phyloP scores from a whole-genome alignment of 2,329 filamentous ascomycete genomes.

The Boeremia lycopersici region DNA sequence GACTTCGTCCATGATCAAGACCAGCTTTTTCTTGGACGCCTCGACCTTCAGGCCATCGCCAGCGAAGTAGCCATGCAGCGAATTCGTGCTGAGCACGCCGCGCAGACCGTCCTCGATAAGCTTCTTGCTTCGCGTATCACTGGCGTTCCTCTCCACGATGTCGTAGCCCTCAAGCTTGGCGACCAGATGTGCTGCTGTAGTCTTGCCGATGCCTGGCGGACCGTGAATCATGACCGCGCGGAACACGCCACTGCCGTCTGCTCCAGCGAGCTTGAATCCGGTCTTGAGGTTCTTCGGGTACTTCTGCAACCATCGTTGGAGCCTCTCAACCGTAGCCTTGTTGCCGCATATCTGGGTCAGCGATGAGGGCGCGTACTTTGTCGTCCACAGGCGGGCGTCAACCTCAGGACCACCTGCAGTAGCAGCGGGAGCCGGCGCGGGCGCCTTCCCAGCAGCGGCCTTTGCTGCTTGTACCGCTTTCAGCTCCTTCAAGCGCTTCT shows the following conservation, averaged over 20 bases:
- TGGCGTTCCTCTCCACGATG: slow-evolving; percentile 92
- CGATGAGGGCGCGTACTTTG: slow-evolving; percentile 88
- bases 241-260: slow-evolving; percentile 81
- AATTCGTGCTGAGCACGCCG: slow-evolving; percentile 92
- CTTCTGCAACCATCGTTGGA: slow-evolving; percentile 83
- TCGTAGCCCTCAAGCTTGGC: slow-evolving; percentile 94
- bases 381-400: slow-evolving; percentile 73
- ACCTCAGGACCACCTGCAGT: slow-evolving; percentile 28
- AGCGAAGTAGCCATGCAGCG: slow-evolving; percentile 87
- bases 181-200: slow-evolving; percentile 91
- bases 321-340: slow-evolving; percentile 85
- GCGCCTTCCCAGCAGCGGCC: slow-evolving; percentile 46
- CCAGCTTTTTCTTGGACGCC: slow-evolving; percentile 83
- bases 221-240: slow-evolving; percentile 95
- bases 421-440: slow-evolving; percentile 37
- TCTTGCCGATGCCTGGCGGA: slow-evolving; percentile 96
- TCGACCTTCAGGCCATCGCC: slow-evolving; percentile 82
- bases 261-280: slow-evolving; percentile 80
- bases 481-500: slow-evolving; percentile 65
- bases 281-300: slow-evolving; percentile 81
- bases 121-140: slow-evolving; percentile 94
- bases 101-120: slow-evolving; percentile 86
- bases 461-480: slow-evolving; percentile 35
- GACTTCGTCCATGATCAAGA: slow-evolving; percentile 98
- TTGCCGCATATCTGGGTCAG: slow-evolving; percentile 93